Base-by-base conservation (phyloP, 148 eudicot genomes). In the Cornus suecica region DNA sequence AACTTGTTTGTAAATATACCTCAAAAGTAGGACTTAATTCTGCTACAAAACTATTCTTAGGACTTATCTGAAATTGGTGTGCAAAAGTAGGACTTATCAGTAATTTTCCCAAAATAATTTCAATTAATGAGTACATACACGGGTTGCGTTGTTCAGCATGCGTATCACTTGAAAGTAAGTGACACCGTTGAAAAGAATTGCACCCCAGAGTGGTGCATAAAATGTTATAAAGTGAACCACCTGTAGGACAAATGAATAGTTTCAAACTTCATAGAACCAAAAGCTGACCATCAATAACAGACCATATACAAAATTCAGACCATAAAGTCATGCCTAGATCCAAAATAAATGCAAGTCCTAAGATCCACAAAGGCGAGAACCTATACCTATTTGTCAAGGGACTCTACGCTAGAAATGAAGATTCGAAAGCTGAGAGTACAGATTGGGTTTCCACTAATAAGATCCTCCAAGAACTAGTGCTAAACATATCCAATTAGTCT, bases 161-260 rank as follows among this genome's bases (percentile, higher is more conserved):
- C 97, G 94, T 73, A 95, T 95, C 82, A 95, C 99, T 92, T 95
- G 99, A 82, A 95, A 92, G 81, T 95, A 95, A 61, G 97, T 92
- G 75, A 91, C 74, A 41, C 94, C 97, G 76, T 95, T 95, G 89
- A 91, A 92, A 51, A 92, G 88, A 82, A 95, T 95, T 56, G 99
- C 99, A 77, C 97, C 97, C 99, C 99, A 95, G 23, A 95, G 88
- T 31, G 99, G 99, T 71, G 86, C 90, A 82, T 95, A 95, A 83
- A 95, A 95, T 78, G 99, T 95, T 70, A 85, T 83, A 75, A 92
- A 95, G 82, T 92, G 97, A 79, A 89, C 91, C 75, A 83, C 89
- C 99, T 94, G 90, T 80, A 84, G 75, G 72, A 60, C 37, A 73
- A 69, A 66, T 61, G 76, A 25, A 68, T n/a, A 27, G 16, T 37